A percentile compares a stretch with the other conserved stretches of the same genome.
phyloP scores from a whole-genome alignment of 2,329 filamentous ascomycete genomes.

The Nemania sp. region DNA sequence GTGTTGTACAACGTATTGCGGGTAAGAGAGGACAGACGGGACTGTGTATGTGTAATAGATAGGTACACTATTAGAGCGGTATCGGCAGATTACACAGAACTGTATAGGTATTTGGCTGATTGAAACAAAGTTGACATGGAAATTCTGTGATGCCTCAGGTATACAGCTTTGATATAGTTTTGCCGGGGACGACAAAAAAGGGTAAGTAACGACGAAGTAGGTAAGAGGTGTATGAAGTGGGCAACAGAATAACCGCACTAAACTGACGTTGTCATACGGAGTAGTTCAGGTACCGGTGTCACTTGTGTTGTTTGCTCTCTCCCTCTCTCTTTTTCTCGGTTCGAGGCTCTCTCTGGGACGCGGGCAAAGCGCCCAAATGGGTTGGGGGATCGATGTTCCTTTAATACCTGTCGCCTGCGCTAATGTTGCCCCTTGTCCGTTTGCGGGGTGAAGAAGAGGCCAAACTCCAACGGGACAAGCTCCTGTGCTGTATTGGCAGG shows the following conservation, averaged over 20 bases:
- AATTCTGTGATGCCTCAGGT: background rate
- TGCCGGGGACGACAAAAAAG: background rate
- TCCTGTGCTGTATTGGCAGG: background rate
- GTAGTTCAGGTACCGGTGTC: too few relatives aligned
- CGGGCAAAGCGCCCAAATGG: constrained; percentile 14
- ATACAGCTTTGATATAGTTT: too few relatives aligned
- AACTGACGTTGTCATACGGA: constrained; percentile 1
- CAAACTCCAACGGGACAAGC: background rate
- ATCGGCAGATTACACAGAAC: too few relatives aligned
- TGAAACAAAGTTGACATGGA: too few relatives aligned
- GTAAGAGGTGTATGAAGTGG: too few relatives aligned
- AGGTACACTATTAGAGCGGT: too few relatives aligned
- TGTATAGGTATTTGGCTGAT: too few relatives aligned
- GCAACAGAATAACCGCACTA: background rate
- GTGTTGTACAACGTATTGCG: background rate
- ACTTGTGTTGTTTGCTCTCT: too few relatives aligned
- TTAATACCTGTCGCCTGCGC: constrained; percentile 43
- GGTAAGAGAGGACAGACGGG: too few relatives aligned
- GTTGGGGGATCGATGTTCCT: constrained; percentile 41
- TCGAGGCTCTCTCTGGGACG: constrained; percentile 9
- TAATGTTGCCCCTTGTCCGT: constrained; percentile 35
- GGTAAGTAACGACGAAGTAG: too few relatives aligned
- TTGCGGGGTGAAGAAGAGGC: constrained; percentile 35
- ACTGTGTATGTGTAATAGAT: too few relatives aligned
- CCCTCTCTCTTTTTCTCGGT: background rate